Percentiles rank a stretch among this genome's conserved stretches.
Evolutionary conservation across 352 stramenopile species (phyloP).

Genomic region (Globisporangium alternatum): DNA sequence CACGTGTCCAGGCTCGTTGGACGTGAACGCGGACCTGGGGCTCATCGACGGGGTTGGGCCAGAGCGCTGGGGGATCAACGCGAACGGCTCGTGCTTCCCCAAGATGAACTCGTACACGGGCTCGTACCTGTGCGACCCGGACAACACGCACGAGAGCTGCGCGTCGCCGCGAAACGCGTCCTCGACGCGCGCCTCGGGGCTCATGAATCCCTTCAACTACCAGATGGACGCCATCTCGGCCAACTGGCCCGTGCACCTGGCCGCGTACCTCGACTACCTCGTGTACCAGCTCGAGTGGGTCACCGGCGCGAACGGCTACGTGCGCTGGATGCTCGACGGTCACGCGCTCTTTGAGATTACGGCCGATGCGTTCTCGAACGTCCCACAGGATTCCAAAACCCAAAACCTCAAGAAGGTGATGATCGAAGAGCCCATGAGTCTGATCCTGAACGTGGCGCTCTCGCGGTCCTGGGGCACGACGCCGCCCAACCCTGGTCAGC

Average conservation of each 20-base stretch:
- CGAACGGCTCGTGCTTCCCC: conserved; percentile 61
- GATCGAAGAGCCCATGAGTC: conserved; percentile 90
- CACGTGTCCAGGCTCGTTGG: conserved; percentile 42
- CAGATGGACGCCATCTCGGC: conserved; percentile 78
- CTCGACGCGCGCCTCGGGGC: conserved; percentile 30
- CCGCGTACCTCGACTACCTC: conserved; percentile 53
- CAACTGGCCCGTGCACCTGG: conserved; percentile 66
- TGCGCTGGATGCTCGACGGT: conserved; percentile 67
- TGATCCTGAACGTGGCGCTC: conserved; percentile 93
- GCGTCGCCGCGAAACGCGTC: conserved; percentile 33
- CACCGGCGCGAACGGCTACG: conserved; percentile 56
- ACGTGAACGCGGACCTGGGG: conserved; percentile 41
- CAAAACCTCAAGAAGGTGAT: conserved; percentile 61
- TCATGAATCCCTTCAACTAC: conserved; percentile 68
- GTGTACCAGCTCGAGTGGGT: conserved; percentile 76
- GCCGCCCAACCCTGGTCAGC: conserved; percentile 42
- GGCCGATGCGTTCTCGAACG: conserved; percentile 43
- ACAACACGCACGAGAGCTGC: conserved; percentile 40
- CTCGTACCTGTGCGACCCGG: conserved; percentile 44
- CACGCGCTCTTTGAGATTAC: conserved; percentile 62
- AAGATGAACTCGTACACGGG: conserved; percentile 56
- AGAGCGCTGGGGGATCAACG: conserved; percentile 58
- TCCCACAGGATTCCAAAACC: conserved; percentile 42
- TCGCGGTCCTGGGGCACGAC: conserved; percentile 83
- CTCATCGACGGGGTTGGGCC: conserved; percentile 26